Evolutionary conservation across 176 grass and related monocot genomes (phyloP).

Genomic region (Aegilops umbellulata): DNA sequence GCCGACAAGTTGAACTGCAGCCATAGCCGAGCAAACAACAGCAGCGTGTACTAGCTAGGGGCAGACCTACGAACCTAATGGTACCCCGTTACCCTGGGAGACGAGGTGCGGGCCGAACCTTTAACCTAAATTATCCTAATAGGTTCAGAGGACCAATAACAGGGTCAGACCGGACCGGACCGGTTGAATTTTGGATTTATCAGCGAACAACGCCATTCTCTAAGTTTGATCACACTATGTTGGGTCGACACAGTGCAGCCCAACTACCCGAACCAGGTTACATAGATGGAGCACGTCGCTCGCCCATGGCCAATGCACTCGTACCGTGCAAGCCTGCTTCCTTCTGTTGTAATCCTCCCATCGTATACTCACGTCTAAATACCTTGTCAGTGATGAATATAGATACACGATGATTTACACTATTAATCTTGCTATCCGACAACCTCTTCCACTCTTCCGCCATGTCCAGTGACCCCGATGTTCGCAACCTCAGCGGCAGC

Average conservation of each 20-base stretch:
- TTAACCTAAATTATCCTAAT: too few relatives aligned
- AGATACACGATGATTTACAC: not conserved
- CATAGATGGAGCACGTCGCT: not conserved
- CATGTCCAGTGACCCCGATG: not conserved
- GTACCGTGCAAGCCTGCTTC: not conserved
- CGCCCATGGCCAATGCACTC: not conserved
- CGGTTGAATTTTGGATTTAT: too few relatives aligned
- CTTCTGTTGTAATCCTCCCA: not conserved
- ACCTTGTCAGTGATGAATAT: not conserved
- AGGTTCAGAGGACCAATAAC: too few relatives aligned
- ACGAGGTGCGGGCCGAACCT: too few relatives aligned
- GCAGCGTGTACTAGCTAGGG: too few relatives aligned
- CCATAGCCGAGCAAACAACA: too few relatives aligned
- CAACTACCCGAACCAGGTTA: not conserved
- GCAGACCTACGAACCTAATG: too few relatives aligned
- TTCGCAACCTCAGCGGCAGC: not conserved
- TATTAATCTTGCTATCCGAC: not conserved
- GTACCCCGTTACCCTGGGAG: too few relatives aligned
- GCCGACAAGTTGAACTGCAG: too few relatives aligned
- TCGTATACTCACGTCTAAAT: not conserved
- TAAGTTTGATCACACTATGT: not conserved
- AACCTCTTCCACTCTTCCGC: not conserved
- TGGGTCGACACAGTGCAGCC: not conserved
- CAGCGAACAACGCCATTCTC: not conserved
- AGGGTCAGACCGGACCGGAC: too few relatives aligned